Base-by-base conservation (phyloP, 2,329 filamentous ascomycete genomes). In the Fusarium duplospermum region DNA sequence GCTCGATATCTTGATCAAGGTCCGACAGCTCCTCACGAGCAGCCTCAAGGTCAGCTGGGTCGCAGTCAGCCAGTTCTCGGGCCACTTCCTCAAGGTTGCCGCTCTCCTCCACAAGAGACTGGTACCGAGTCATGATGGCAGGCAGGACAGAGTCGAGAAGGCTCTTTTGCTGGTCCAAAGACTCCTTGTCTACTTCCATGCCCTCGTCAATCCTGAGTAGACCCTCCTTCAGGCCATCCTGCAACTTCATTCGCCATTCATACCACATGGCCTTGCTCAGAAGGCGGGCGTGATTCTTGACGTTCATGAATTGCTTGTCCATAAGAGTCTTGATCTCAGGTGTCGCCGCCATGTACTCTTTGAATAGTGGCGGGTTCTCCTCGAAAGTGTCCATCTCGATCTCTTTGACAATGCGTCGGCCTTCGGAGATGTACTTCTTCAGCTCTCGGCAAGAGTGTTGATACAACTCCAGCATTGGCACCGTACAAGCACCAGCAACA, bases 241-340 rank as follows among this genome's bases (percentile, higher is more conserved):
- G 91, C 27, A 98, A 88, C 78, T 96, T 96, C 88, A 94, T 96
- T 45, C 96, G 92, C 96, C 96, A 99, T 79, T 96, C 93, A 81
- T 99, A 99, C 96, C 96, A 99, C 86, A 96, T 95, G 66, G 94
- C 94, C 81, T 98, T 98, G 84, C 96, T 98, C 61, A 95, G 87
- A 16, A 98, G 88, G 29, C 96, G 90, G 18, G 96, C 94, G 81
- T 97, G 93, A 0, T 94, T 95, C 86, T 98, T 98, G 82, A 98
- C 93, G 79, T 98, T 98, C 82, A 97, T 96, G 87, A 99, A 96
- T 80, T 98, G 95, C 74, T 94, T 96, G 84, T 99, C 96, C 92
- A 99, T 97, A 62, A 97, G 88, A 4, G 90, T 84, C 79, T 94
- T 95, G 80, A 97, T 91, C 71, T 97, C 94, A 1, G 94, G 90